These are phyloP conservation scores for Neurospora discreta DNA, from an alignment of 495 filamentous ascomycete species.

Conservation along the genomic window DNA sequence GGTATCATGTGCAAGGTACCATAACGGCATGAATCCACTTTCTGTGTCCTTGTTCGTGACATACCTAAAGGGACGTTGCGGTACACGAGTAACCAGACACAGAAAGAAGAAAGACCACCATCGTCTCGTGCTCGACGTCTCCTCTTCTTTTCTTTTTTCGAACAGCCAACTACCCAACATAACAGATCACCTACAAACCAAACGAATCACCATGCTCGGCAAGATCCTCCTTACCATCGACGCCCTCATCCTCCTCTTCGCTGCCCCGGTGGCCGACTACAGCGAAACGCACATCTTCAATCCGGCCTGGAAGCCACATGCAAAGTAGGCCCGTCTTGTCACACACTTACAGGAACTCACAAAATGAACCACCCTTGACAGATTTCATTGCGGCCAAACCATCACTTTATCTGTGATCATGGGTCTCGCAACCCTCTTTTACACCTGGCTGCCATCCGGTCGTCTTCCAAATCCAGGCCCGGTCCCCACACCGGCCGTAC, in stretches of 20 bases:
- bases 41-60: not conserved
- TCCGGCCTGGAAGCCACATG: constrained; percentile 44
- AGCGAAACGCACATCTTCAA: constrained; percentile 45
- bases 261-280: constrained; percentile 35
- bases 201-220: constrained; percentile 24
- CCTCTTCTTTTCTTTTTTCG: not conserved
- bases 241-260: constrained; percentile 29
- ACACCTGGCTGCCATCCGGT: constrained; percentile 28
- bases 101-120: not conserved
- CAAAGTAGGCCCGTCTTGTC: constrained; percentile 22
- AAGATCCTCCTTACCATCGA: constrained; percentile 34
- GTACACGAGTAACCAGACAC: not conserved
- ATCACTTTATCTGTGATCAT: constrained; percentile 38
- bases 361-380: constrained; percentile 2
- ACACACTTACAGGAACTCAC: not conserved
- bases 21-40: not conserved
- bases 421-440: constrained; percentile 37
- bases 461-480: not conserved
- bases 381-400: constrained; percentile 47
- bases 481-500: constrained; percentile 9
- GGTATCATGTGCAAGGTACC: not conserved
- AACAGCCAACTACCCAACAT: not conserved
- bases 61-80: too few species aligned
- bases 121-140: not conserved
- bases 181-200: not conserved